Base-by-base conservation (phyloP, 2,329 filamentous ascomycete species). In the Pseudogymnoascus sp. region DNA sequence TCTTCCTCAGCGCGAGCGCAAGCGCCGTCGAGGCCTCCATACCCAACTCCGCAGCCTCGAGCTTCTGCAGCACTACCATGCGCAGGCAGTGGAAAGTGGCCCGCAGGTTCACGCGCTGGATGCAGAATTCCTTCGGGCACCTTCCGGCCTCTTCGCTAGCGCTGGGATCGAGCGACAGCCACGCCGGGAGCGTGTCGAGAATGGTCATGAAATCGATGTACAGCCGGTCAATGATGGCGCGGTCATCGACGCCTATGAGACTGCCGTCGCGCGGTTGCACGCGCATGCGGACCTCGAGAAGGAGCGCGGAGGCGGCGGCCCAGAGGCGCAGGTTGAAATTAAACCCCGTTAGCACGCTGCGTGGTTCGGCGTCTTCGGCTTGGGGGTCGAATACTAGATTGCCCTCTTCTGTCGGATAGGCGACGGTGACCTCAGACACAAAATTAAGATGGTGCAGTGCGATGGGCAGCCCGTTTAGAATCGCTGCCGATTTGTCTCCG, bases 361-460 rank as follows among this genome's bases (percentile, higher is more conserved):
- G 59, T 67, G 68, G 40, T 69, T 59, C 12, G 6, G 50, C 60
- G 41, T 66, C 63, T 37, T 59, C 43, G 38, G 31, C 60, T 11
- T 60, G 28, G 38, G 61, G 60, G 6, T 7, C 70, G 64, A 46
- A 68, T n/a, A 60, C 69, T 59, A 35, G 71, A 37, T 66, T 70
- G 68, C 50, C 70, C 14, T 53, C 64, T 12, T 61, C 69, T 56
- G 46, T 66, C 4, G 70, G 69, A 60, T 70, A 69, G 8, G 64
- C 62, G 0, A 74, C 75, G 0, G 76, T 78, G 19, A 79, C 77
- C 6, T 74, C 75, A 0, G 71, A 69, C 26, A 77, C 74, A 59
- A 78, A 77, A 0, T 74, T 78, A 64, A 74, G 78, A 50, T 77
- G 75, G 66, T 79, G 77, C 10, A 80, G 74, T 0, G 77, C 78